These are phyloP conservation scores for Podospora comata DNA, from an alignment of 495 filamentous ascomycete genomes.

Conservation along the genomic window DNA sequence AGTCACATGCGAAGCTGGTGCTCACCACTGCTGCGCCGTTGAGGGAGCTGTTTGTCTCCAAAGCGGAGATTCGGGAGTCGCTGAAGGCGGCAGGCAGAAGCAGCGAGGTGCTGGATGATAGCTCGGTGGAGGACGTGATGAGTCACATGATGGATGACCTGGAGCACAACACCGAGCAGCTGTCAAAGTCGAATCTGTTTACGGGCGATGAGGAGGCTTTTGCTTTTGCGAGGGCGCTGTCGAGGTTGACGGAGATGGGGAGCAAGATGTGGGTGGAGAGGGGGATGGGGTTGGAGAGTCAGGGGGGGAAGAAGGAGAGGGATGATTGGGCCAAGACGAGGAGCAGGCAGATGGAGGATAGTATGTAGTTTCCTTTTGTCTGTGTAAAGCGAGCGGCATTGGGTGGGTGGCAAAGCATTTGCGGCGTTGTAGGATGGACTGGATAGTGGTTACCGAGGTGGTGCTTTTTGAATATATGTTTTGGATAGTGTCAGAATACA, in stretches of 20 bases:
- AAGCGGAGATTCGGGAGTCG: slow-evolving; percentile 63
- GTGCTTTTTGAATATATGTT: background rate
- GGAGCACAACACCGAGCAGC: slow-evolving; percentile 75
- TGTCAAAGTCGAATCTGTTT: slow-evolving; percentile 86
- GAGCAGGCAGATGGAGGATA: slow-evolving; percentile 69
- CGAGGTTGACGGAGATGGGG: slow-evolving; percentile 85
- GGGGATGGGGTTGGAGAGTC: slow-evolving; percentile 63
- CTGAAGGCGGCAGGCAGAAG: slow-evolving; percentile 40
- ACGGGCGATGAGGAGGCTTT: slow-evolving; percentile 95
- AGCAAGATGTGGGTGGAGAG: slow-evolving; percentile 92
- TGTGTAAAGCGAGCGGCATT: background rate
- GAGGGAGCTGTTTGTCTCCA: slow-evolving; percentile 82
- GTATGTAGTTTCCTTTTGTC: slow-evolving; percentile 49
- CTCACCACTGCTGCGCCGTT: slow-evolving; percentile 85
- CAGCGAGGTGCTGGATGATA: slow-evolving; percentile 41
- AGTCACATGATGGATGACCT: slow-evolving; percentile 91
- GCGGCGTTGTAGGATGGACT: background rate
- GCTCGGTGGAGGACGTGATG: slow-evolving; percentile 73
- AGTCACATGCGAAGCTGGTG: slow-evolving; percentile 82
- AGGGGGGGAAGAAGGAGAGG: slow-evolving; percentile 58
- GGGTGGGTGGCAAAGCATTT: background rate
- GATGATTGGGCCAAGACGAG: slow-evolving; percentile 64
- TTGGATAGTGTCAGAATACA: background rate
- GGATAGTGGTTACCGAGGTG: background rate
- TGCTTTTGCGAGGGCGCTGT: slow-evolving; percentile 87